Conservation (phyloP, 1,139 yeast species). For the Arxiozyma slooffiae region DNA sequence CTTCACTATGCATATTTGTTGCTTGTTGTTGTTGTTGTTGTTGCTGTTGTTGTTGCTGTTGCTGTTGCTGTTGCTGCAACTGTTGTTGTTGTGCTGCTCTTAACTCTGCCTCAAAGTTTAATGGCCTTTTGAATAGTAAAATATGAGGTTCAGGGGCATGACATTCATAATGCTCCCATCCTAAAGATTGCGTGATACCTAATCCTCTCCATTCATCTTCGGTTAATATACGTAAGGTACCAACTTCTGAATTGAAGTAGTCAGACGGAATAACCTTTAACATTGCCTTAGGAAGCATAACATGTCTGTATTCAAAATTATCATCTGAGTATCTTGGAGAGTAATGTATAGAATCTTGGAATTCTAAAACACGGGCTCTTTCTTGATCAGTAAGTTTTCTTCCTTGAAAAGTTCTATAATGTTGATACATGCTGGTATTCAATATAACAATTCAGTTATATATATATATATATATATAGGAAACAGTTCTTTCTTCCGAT, state of each 20-base stretch:
- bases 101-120: slow-evolving; percentile 29
- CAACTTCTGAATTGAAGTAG: slow-evolving; percentile 89
- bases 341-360: slow-evolving; percentile 89
- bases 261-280: slow-evolving; percentile 92
- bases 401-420: slow-evolving; percentile 33
- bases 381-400: slow-evolving; percentile 77
- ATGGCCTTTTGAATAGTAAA: slow-evolving; percentile 70
- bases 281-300: slow-evolving; percentile 94
- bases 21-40: slow-evolving; percentile 5
- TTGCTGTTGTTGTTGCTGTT: slow-evolving; percentile 6
- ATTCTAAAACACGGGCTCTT: slow-evolving; percentile 77
- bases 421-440: slow-evolving; percentile 21
- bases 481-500: background rate
- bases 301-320: slow-evolving; percentile 84
- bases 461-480: background rate
- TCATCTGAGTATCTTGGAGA: slow-evolving; percentile 90
- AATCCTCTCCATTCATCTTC: slow-evolving; percentile 99
- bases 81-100: slow-evolving; percentile 26
- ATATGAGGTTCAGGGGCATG: slow-evolving; percentile 99
- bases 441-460: background rate
- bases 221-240: slow-evolving; percentile 76
- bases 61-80: slow-evolving; percentile 16
- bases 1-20: background rate
- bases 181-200: slow-evolving; percentile 93
- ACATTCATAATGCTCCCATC: slow-evolving; percentile 97